These are phyloP conservation scores for Viridothelium virens DNA, from an alignment of 495 filamentous ascomycete genomes.

Conservation along the genomic window DNA sequence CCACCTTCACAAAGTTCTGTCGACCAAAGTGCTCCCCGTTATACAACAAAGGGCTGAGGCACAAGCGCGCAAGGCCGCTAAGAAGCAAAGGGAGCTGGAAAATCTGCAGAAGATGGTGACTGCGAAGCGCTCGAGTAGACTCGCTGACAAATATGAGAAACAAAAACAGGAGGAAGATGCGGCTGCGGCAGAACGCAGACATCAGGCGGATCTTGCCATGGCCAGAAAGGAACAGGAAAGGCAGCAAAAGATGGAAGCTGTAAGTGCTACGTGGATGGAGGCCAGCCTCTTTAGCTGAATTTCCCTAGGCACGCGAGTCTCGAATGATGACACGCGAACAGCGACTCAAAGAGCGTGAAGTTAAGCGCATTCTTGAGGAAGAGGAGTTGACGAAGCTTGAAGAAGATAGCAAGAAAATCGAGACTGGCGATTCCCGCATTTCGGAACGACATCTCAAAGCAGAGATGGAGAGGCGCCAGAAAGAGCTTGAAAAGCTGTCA, in stretches of 20 bases:
- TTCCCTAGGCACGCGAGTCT: constrained; percentile 57
- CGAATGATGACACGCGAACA: constrained; percentile 80
- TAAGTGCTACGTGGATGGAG: constrained; percentile 15
- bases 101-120: constrained; percentile 78
- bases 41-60: constrained; percentile 75
- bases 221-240: constrained; percentile 62
- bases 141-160: constrained; percentile 72
- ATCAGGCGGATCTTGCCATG: constrained; percentile 53
- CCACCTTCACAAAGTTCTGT: constrained; percentile 56
- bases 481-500: constrained; percentile 61
- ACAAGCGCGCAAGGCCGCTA: constrained; percentile 57
- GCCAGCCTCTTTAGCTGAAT: neutral
- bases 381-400: constrained; percentile 71
- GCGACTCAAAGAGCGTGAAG: constrained; percentile 73
- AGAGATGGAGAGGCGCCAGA: constrained; percentile 67
- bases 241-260: constrained; percentile 55
- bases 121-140: constrained; percentile 83
- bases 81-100: constrained; percentile 70
- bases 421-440: constrained; percentile 53
- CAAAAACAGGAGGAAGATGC: constrained; percentile 65
- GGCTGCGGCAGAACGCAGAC: constrained; percentile 63
- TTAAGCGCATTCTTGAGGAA: constrained; percentile 70
- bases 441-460: constrained; percentile 73
- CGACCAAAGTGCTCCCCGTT: constrained; percentile 69
- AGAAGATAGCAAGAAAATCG: constrained; percentile 45